These are phyloP conservation scores for Gossypium herbaceum DNA, from an alignment of 345 rosid genomes.

Conservation along the genomic window DNA sequence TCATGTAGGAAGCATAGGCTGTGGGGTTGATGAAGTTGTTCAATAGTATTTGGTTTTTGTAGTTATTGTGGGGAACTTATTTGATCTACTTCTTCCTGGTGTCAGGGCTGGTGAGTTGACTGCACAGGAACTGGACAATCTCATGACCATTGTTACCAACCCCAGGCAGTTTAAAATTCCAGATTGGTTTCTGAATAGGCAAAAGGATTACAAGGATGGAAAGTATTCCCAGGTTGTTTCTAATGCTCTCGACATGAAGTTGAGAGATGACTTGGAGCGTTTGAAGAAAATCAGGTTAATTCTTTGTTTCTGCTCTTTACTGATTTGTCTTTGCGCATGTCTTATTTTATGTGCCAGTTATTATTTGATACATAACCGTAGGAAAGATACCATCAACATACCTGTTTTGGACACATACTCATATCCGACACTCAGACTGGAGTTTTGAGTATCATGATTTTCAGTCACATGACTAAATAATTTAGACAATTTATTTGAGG, in stretches of 20 bases:
- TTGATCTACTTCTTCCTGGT: not conserved
- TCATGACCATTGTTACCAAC: constrained; percentile 28
- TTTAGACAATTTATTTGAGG: no score
- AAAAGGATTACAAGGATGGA: constrained; percentile 88
- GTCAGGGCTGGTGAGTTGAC: constrained; percentile 66
- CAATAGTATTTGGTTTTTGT: not conserved
- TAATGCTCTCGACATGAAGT: constrained; percentile 83
- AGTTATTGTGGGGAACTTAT: not conserved
- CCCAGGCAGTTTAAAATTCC: constrained; percentile 2
- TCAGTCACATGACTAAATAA: no score
- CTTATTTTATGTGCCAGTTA: not conserved
- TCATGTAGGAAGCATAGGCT: not conserved
- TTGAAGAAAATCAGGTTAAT: constrained; percentile 77
- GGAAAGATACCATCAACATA: not conserved
- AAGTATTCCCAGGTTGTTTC: constrained; percentile 81
- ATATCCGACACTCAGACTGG: no score
- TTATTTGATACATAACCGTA: not conserved
- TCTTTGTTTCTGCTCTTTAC: not conserved
- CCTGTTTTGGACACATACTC: no score
- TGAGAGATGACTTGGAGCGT: constrained; percentile 90
- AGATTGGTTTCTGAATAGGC: constrained; percentile 73
- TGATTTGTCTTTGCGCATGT: not conserved
- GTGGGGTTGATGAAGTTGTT: not conserved
- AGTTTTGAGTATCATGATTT: no score
- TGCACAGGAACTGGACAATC: constrained; percentile 71